phyloP scores from a whole-genome alignment of 202 grass and related monocot genomes.

The Schoenoplectus triqueter region DNA sequence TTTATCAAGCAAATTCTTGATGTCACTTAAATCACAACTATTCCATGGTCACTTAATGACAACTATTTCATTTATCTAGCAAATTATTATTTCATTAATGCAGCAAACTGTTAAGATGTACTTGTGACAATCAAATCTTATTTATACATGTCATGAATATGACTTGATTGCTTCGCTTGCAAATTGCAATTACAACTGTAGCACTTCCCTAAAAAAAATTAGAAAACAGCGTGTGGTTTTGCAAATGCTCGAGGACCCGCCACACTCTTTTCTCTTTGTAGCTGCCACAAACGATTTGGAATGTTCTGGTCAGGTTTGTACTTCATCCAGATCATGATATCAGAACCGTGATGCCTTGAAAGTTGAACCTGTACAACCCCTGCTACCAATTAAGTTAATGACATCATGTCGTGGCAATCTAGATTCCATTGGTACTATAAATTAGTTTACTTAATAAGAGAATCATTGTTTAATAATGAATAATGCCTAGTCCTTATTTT shows the following conservation, averaged over 20 bases:
- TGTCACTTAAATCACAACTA: no score
- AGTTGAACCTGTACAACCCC: not conserved
- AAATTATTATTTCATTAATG: no score
- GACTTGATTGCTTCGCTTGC: no score
- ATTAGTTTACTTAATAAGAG: not conserved
- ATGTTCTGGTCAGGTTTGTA: not conserved
- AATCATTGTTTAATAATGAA: slow-evolving; percentile 14
- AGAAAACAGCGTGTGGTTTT: not conserved
- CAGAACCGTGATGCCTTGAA: not conserved
- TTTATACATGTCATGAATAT: no score
- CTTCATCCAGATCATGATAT: not conserved
- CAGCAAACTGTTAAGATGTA: no score
- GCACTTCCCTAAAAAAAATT: not conserved
- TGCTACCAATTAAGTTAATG: slow-evolving; percentile 10
- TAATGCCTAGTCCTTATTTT: not conserved
- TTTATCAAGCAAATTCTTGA: no score
- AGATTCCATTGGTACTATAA: slow-evolving; percentile 27
- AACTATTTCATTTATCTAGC: no score
- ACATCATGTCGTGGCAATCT: slow-evolving; percentile 16
- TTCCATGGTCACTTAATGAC: no score
- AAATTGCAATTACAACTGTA: no score
- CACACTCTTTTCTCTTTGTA: not conserved
- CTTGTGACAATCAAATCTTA: no score
- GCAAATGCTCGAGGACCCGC: not conserved
- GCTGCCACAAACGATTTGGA: not conserved